Evolutionary conservation across 1,284 basidiomycete genomes (phyloP).

Genomic region (Trichosporon faecale): DNA sequence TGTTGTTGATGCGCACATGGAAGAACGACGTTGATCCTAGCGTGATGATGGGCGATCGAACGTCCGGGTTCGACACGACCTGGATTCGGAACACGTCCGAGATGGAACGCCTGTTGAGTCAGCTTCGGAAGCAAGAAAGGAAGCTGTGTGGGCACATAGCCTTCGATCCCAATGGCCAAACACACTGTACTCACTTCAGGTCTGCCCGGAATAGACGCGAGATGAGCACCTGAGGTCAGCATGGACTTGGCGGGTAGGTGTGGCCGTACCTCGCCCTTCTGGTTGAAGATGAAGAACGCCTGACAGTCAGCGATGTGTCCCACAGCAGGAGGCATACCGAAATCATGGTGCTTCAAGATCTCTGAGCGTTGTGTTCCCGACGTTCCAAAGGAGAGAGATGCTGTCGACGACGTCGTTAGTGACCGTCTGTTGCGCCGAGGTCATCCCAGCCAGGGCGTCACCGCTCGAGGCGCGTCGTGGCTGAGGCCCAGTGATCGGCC

Average conservation of each 20-base stretch:
- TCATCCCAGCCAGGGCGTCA: slow-evolving; percentile 7
- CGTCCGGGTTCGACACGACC: slow-evolving; percentile 94
- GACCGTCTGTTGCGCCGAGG: not conserved
- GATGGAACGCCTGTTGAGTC: slow-evolving; percentile 74
- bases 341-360: slow-evolving; percentile 32
- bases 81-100: slow-evolving; percentile 97
- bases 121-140: not conserved
- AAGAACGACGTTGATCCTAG: slow-evolving; percentile 97
- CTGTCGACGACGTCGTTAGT: not conserved
- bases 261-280: slow-evolving; percentile 82
- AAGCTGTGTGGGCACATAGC: too few species aligned
- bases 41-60: slow-evolving; percentile 94
- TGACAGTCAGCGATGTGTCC: slow-evolving; percentile 43
- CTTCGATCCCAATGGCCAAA: too few species aligned
- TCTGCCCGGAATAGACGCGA: slow-evolving; percentile 88
- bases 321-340: slow-evolving; percentile 32
- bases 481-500: not conserved
- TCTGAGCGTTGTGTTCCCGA: not conserved
- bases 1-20: slow-evolving; percentile 89
- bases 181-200: slow-evolving; percentile 67
- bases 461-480: slow-evolving; percentile 6
- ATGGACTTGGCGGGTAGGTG: not conserved
- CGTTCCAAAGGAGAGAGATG: not conserved
- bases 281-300: slow-evolving; percentile 98
- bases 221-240: slow-evolving; percentile 70